Evolutionary conservation across 2,329 filamentous ascomycete genomes (phyloP).

Genomic region (Pezicula neosporulosa): DNA sequence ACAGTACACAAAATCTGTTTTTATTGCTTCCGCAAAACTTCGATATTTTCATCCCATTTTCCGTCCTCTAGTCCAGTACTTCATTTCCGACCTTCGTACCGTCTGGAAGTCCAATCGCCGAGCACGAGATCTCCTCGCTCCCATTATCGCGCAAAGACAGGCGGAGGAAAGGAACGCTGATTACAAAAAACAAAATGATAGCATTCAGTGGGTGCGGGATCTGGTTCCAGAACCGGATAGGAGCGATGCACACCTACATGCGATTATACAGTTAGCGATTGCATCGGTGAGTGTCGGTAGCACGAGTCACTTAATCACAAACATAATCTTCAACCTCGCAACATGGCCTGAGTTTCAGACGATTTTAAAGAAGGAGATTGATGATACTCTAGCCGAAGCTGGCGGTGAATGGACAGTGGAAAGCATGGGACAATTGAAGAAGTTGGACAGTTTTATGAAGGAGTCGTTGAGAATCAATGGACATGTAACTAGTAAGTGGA

Average conservation of each 20-base stretch:
- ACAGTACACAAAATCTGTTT: constrained; percentile 6
- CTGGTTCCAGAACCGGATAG: not conserved
- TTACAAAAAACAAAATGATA: not conserved
- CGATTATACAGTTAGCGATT: constrained; percentile 5
- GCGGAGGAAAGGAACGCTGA: not conserved
- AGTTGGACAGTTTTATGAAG: constrained; percentile 15
- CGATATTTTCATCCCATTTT: constrained; percentile 1
- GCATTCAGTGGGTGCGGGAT: constrained; percentile 4
- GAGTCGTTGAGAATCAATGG: constrained; percentile 1
- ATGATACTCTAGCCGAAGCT: constrained; percentile 1
- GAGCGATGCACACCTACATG: constrained; percentile 6
- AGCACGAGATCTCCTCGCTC: constrained; percentile 1
- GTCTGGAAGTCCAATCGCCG: not conserved
- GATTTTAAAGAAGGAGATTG: constrained; percentile 10
- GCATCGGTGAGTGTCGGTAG: constrained; percentile 6
- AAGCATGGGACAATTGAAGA: constrained; percentile 10
- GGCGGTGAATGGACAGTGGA: constrained; percentile 11
- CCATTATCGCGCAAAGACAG: constrained; percentile 5
- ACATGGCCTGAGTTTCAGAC: constrained; percentile 8
- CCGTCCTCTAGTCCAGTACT: constrained; percentile 6
- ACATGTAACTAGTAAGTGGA: not conserved
- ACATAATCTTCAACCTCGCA: constrained; percentile 9
- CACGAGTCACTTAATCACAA: constrained; percentile 10
- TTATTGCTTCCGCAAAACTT: constrained; percentile 2
- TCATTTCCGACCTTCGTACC: constrained; percentile 2